phyloP scores from a whole-genome alignment of 768 basidiomycete genomes.

The Lactarius evosmus region DNA sequence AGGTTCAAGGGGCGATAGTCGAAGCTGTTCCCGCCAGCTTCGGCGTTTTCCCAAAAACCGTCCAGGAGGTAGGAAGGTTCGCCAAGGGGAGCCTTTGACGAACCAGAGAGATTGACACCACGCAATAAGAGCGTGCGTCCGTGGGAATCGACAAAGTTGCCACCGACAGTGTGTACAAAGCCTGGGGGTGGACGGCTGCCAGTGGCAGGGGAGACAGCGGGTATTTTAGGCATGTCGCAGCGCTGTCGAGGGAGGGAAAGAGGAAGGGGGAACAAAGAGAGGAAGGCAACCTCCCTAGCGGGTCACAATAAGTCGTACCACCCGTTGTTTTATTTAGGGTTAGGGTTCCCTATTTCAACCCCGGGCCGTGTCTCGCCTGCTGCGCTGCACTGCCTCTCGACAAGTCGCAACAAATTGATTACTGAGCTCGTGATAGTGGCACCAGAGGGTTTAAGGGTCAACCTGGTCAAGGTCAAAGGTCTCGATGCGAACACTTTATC shows the following conservation, averaged over 20 bases:
- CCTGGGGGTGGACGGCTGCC: conserved; percentile 45
- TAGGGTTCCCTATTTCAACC: conserved; percentile 7
- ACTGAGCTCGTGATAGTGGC: too few species aligned
- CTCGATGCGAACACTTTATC: too few species aligned
- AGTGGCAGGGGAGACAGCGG: conserved; percentile 57
- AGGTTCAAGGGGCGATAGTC: conserved; percentile 75
- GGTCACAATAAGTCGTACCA: conserved; percentile 24
- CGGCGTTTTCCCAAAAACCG: conserved; percentile 79
- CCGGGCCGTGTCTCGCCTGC: background rate
- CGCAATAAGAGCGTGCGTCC: conserved; percentile 81
- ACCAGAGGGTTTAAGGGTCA: too few species aligned
- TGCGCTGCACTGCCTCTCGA: too few species aligned
- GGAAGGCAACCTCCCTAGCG: background rate
- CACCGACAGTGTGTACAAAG: conserved; percentile 63
- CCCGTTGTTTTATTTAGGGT: conserved; percentile 5
- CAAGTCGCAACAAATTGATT: too few species aligned
- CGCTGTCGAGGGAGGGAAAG: conserved; percentile 8
- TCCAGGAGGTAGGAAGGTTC: conserved; percentile 66
- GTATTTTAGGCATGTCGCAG: conserved; percentile 51
- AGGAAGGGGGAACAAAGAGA: conserved; percentile 4
- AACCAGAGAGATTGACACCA: conserved; percentile 92
- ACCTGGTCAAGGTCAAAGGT: too few species aligned
- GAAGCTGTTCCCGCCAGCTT: conserved; percentile 67
- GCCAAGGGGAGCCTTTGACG: conserved; percentile 77
- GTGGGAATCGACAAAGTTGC: conserved; percentile 67